These are phyloP conservation scores for Sclerotinia subarctica DNA, from an alignment of 2,329 filamentous ascomycete genomes.

Conservation along the genomic window DNA sequence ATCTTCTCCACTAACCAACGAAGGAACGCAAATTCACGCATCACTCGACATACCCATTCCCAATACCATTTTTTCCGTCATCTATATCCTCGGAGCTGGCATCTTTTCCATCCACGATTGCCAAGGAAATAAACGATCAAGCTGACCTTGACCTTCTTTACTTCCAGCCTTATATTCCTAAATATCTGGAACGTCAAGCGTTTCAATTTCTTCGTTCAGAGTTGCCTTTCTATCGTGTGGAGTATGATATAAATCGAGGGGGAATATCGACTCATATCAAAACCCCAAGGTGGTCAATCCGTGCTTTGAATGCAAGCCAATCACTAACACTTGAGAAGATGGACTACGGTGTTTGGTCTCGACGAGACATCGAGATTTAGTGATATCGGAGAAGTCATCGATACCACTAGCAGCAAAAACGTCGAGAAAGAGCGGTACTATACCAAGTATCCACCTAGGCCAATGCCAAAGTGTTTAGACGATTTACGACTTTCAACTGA, in stretches of 20 bases:
- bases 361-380: slow-evolving; percentile 63
- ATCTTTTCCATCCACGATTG: slow-evolving; percentile 51
- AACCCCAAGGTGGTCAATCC: slow-evolving; percentile 45
- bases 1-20: slow-evolving; percentile 3
- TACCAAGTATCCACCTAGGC: slow-evolving; percentile 57
- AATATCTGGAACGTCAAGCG: slow-evolving; percentile 52
- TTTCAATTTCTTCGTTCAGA: slow-evolving; percentile 70
- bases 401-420: slow-evolving; percentile 43
- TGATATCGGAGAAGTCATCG: slow-evolving; percentile 43
- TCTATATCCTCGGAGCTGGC: slow-evolving; percentile 42
- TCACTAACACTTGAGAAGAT: slow-evolving; percentile 52
- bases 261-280: slow-evolving; percentile 59
- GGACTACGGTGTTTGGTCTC: slow-evolving; percentile 56
- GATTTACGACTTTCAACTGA: slow-evolving; percentile 61
- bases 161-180: slow-evolving; percentile 69
- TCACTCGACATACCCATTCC: slow-evolving; percentile 50
- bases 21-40: slow-evolving; percentile 34
- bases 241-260: slow-evolving; percentile 68
- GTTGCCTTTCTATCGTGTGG: slow-evolving; percentile 72
- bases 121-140: slow-evolving; percentile 59
- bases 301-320: slow-evolving; percentile 21
- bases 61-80: slow-evolving; percentile 46
- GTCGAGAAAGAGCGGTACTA: slow-evolving; percentile 53
- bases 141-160: slow-evolving; percentile 71
- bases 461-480: slow-evolving; percentile 68